Base-by-base conservation (phyloP, 2,329 filamentous ascomycete species). In the Chaetomiaceae sp. region DNA sequence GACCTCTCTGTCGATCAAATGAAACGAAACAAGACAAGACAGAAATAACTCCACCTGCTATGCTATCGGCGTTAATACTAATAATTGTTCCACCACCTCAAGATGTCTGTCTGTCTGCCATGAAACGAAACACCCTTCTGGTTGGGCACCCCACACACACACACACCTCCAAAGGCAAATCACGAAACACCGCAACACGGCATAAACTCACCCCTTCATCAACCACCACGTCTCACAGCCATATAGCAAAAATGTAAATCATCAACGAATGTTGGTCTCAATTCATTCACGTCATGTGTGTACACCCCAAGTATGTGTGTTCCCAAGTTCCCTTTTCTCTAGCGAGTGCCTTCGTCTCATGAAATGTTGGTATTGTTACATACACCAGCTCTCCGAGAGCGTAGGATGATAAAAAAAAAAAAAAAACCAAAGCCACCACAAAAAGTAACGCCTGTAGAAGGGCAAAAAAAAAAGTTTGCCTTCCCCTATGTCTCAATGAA, bases 401-500 rank as follows among this genome's bases (percentile, higher is more conserved):
- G n/a, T n/a, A n/a, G n/a, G n/a, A n/a, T n/a, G n/a, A n/a, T n/a
- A n/a, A n/a, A 23, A 16, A 29, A 32, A 40, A 4, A 18, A 29
- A 16, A n/a, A 30, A 30, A 14, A 30, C 13, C 29, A 41, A 32
- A 10, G 13, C 29, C 32, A 25, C 16, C 16, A 21, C 7, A 20
- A 45, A 32, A 9, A 45, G n/a, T 25, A 34, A 47, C 44, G 44
- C 44, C 44, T 34, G 37, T 36, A 20, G 32, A 46, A 46, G 43
- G 21, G 32, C 30, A n/a, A 25, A 9, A 48, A 48, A 30, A 40
- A 38, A 29, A 10, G n/a, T 37, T 13, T 37, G 16, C 13, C 21
- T 20, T 44, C 34, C 45, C 51, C 16, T 42, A 47, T 49, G 43
- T 43, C 20, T 33, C 18, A 34, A 36, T 46, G 41, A 54, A 50